Conservation (phyloP, 2,329 filamentous ascomycete genomes). For the Macroventuria anomochaeta region DNA sequence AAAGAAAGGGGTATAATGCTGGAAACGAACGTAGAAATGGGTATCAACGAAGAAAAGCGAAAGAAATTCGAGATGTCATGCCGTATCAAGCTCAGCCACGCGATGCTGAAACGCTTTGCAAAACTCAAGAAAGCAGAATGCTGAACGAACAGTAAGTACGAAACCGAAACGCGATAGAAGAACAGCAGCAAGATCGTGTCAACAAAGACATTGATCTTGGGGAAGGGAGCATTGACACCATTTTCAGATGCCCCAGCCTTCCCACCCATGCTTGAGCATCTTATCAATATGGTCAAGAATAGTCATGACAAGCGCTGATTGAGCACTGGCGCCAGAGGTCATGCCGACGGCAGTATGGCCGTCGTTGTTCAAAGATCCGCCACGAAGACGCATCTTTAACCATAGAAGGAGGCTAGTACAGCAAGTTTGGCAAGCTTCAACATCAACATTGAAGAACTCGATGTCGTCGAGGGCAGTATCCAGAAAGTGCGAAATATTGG, state of each 20-base stretch:
- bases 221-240: not conserved
- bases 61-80: not conserved
- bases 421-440: slow-evolving; percentile 37
- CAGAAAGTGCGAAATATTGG: slow-evolving; percentile 37
- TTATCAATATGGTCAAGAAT: too few species aligned
- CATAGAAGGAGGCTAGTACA: slow-evolving; percentile 41
- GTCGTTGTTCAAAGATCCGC: slow-evolving; percentile 7
- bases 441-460: slow-evolving; percentile 23
- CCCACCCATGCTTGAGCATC: slow-evolving; percentile 38
- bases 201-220: not conserved
- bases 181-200: not conserved
- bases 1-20: slow-evolving; percentile 7
- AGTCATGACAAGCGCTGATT: too few species aligned
- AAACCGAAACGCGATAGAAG: not conserved
- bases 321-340: too few species aligned
- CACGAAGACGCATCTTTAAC: slow-evolving; percentile 40
- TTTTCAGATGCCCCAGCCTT: slow-evolving; percentile 37
- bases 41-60: not conserved
- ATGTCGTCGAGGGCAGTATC: slow-evolving; percentile 28
- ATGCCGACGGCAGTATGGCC: too few species aligned
- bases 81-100: too few species aligned
- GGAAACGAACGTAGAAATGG: not conserved
- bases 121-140: not conserved
- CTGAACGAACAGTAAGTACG: not conserved
- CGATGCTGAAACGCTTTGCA: not conserved